Conservation (phyloP, 1,284 basidiomycete genomes). For the Rhodotorula sp. region DNA sequence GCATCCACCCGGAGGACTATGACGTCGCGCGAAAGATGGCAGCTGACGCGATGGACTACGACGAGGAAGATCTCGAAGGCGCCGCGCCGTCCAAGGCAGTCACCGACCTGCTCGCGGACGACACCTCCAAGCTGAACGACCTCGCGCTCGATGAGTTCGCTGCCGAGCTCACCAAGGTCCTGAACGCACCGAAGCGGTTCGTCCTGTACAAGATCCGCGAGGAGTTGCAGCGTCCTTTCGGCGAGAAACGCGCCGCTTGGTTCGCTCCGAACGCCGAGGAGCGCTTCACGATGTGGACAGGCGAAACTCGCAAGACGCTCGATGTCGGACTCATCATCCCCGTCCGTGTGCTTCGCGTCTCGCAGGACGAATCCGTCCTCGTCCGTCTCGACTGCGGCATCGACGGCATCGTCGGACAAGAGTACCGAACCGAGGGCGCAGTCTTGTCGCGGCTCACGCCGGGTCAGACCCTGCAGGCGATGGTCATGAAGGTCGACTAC, state of each 20-base stretch:
- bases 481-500: conserved; percentile 72
- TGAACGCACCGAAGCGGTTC: conserved; percentile 80
- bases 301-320: conserved; percentile 81
- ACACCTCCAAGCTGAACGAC: conserved; percentile 80
- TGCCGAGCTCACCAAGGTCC: conserved; percentile 69
- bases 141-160: conserved; percentile 97
- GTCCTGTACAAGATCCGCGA: conserved; percentile 83
- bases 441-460: conserved; percentile 53
- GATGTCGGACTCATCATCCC: conserved; percentile 79
- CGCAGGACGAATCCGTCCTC: conserved; percentile 56
- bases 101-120: conserved; percentile 77
- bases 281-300: conserved; percentile 90
- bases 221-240: conserved; percentile 83
- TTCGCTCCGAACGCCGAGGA: conserved; percentile 70
- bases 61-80: conserved; percentile 82
- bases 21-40: conserved; percentile 98
- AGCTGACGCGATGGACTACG: conserved; percentile 90
- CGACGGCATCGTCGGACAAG: conserved; percentile 73
- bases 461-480: conserved; percentile 76
- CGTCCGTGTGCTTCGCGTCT: conserved; percentile 64
- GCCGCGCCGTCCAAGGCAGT: conserved; percentile 81
- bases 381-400: conserved; percentile 89
- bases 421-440: conserved; percentile 62
- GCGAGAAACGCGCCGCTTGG: conserved; percentile 74
- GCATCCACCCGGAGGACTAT: conserved; percentile 98